Conservation (phyloP, 305 asterid genomes). For the Solanum hybrid region DNA sequence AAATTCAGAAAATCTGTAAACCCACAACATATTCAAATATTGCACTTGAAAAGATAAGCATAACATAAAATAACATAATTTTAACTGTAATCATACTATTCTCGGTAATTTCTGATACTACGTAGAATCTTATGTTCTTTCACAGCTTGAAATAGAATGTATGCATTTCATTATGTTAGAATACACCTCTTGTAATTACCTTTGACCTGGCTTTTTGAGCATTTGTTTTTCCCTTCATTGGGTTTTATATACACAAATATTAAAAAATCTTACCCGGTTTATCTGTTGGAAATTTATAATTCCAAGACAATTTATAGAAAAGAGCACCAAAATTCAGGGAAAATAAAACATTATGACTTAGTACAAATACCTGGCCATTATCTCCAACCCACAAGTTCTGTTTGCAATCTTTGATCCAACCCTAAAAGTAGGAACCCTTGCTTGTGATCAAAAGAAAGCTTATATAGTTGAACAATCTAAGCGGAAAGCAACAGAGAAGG, state of each 20-base stretch:
- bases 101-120: not conserved
- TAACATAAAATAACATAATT: not conserved
- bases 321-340: conserved; percentile 1
- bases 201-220: not conserved
- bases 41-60: not conserved
- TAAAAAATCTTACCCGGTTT: not conserved
- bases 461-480: conserved; percentile 15
- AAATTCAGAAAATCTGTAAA: not conserved
- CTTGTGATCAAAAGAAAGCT: conserved; percentile 6
- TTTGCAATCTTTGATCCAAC: conserved; percentile 29
- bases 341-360: not conserved
- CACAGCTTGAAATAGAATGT: not conserved
- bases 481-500: conserved; percentile 4
- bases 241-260: not conserved
- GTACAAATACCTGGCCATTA: conserved; percentile 24
- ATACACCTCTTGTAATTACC: not conserved
- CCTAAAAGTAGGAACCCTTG: conserved; percentile 22
- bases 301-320: not conserved
- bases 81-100: not conserved
- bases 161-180: not conserved
- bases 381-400: conserved; percentile 23
- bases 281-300: not conserved
- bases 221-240: not conserved
- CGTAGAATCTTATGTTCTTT: not conserved
- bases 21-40: not conserved